A percentile compares a stretch with the other conserved stretches of the same genome.
Conservation (phyloP, 441 rosid genomes). For the Metrosideros polymorpha region DNA sequence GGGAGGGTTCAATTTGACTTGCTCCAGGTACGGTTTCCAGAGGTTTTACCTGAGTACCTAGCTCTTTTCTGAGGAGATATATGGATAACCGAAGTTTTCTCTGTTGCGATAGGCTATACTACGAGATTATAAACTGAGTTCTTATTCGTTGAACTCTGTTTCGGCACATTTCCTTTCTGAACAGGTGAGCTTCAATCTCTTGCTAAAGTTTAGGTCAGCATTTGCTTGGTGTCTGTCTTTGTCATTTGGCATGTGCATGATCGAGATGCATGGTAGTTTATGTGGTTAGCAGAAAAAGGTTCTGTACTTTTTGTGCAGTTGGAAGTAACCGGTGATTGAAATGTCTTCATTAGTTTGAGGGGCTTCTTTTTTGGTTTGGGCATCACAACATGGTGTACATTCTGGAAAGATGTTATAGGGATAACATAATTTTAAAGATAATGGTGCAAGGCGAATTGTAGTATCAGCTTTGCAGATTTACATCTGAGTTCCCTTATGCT, state of each 20-base stretch:
- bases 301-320: not conserved
- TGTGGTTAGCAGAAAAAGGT: not conserved
- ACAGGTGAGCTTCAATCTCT: conserved; percentile 44
- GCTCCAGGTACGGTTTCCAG: conserved; percentile 58
- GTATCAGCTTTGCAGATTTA: not conserved
- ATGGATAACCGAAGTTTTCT: not conserved
- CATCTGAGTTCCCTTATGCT: not conserved
- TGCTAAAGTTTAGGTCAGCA: not conserved
- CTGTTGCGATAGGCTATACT: conserved; percentile 59
- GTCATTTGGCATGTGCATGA: not conserved
- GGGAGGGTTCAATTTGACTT: conserved; percentile 98
- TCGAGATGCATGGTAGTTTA: not conserved
- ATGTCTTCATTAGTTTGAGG: not conserved
- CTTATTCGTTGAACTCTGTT: conserved; percentile 93
- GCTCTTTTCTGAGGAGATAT: not conserved
- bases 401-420: not conserved
- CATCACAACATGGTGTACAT: not conserved
- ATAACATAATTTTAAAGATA: not conserved
- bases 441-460: not conserved
- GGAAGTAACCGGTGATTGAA: not conserved
- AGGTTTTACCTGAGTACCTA: conserved; percentile 3
- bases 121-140: conserved; percentile 90
- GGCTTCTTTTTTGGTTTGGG: not conserved
- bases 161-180: conserved; percentile 97
- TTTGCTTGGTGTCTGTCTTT: not conserved